These are phyloP conservation scores for Monosporascus sp. DNA, from an alignment of 2,329 filamentous ascomycete genomes.

Conservation along the genomic window DNA sequence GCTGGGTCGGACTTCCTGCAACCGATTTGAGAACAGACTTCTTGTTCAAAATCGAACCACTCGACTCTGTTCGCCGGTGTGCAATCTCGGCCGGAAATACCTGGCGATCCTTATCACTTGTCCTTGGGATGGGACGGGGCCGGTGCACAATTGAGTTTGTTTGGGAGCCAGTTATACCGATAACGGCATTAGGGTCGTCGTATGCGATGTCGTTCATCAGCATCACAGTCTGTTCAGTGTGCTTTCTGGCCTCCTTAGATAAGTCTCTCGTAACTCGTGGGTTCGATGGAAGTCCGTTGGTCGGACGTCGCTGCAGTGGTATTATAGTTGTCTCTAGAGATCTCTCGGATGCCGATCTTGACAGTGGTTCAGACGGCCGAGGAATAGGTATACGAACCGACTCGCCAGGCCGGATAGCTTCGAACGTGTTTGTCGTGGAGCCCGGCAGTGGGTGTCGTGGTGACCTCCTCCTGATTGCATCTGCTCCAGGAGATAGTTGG, in stretches of 20 bases:
- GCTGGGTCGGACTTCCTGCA: slow-evolving; percentile 41
- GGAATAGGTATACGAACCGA: slow-evolving; percentile 29
- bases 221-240: slow-evolving; percentile 46
- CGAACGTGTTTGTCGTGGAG: slow-evolving; percentile 16
- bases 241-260: slow-evolving; percentile 20
- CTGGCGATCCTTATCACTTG: slow-evolving; percentile 38
- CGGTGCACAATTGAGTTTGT: slow-evolving; percentile 46
- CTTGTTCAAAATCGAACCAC: slow-evolving; percentile 38
- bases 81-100: slow-evolving; percentile 43
- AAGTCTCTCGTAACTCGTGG: slow-evolving; percentile 33
- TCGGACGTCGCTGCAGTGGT: slow-evolving; percentile 39
- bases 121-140: slow-evolving; percentile 52
- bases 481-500: slow-evolving; percentile 46
- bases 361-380: slow-evolving; percentile 27
- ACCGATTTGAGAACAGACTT: slow-evolving; percentile 41
- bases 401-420: slow-evolving; percentile 22
- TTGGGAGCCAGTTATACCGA: slow-evolving; percentile 41
- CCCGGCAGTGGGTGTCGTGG: slow-evolving; percentile 33
- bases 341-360: slow-evolving; percentile 15
- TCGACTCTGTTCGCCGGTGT: slow-evolving; percentile 47
- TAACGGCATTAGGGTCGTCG: slow-evolving; percentile 44
- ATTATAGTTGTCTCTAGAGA: slow-evolving; percentile 30
- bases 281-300: slow-evolving; percentile 44
- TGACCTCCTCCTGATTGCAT: slow-evolving; percentile 48
- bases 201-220: slow-evolving; percentile 53